phyloP scores from a whole-genome alignment of 2,329 filamentous ascomycete genomes.

The Dendryphion nanum region DNA sequence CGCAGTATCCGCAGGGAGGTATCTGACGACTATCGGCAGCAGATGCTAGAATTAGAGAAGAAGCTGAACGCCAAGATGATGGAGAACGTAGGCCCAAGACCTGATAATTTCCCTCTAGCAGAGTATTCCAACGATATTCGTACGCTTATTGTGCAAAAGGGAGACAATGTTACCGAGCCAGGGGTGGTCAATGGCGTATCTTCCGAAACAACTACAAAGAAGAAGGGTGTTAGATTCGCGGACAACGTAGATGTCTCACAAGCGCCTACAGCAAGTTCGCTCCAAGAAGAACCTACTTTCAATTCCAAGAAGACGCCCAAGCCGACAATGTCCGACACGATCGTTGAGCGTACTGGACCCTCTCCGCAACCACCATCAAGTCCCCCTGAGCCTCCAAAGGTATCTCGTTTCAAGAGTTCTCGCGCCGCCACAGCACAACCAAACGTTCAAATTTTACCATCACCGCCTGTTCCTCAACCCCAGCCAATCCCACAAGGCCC shows the following conservation, averaged over 20 bases:
- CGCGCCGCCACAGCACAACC: conserved; percentile 19
- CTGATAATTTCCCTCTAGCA: conserved; percentile 33
- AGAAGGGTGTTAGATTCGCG: conserved; percentile 81
- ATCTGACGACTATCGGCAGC: conserved; percentile 70
- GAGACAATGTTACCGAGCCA: conserved; percentile 36
- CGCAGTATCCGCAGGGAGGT: conserved; percentile 67
- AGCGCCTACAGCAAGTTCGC: conserved; percentile 24
- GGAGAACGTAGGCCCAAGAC: conserved; percentile 57
- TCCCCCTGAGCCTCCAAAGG: conserved; percentile 28
- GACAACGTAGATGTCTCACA: conserved; percentile 68
- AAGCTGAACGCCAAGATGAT: conserved; percentile 63
- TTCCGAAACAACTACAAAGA: conserved; percentile 13
- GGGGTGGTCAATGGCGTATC: conserved; percentile 9
- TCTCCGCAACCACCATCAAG: conserved; percentile 10
- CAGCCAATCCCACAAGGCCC: conserved; percentile 40
- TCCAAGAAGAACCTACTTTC: conserved; percentile 7
- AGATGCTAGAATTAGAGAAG: conserved; percentile 84
- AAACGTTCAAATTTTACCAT: conserved; percentile 14
- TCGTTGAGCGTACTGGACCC: conserved; percentile 30
- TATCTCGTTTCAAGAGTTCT: conserved; percentile 43
- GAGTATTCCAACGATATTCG: conserved; percentile 58
- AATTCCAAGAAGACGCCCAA: conserved; percentile 9
- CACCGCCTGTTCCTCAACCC: conserved; percentile 20
- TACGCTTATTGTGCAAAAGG: conserved; percentile 49
- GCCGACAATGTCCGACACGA: conserved; percentile 32